Base-by-base conservation (phyloP, 305 asterid genomes). In the Fraxinus latifolia region DNA sequence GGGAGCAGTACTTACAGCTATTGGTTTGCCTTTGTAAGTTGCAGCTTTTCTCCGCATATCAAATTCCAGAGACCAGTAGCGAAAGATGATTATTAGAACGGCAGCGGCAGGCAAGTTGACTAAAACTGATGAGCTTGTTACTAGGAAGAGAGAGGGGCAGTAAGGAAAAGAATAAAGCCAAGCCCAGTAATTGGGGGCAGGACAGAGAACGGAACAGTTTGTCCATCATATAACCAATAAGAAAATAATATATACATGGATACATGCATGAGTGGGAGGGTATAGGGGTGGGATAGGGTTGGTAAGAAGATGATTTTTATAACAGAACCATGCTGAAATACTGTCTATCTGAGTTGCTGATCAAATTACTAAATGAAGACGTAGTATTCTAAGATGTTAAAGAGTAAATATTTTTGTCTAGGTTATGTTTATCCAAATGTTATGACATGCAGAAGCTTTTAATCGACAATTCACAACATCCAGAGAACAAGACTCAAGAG, bases 81-180 rank as follows among this genome's bases (percentile, higher is more conserved):
- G 97, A 77, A 91, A 86, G 79, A 84, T 68, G 84, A 94, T 86
- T 70, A 96, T 88, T 84, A 96, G 83, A 78, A 89, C 53, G 25
- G 87, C 91, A 71, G 99, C 97, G 68, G 91, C 95, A 82, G 98
- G 97, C 83, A 96, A 79, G 93, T 96, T 96, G 88, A 93, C 93
- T 76, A 96, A 89, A 83, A 94, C 97, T 78, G 99, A 93, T 27
- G 94, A 62, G 88, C 99, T 96, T 33, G 98, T 96, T 83, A 96
- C 99, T 96, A 95, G 82, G 89, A 83, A 70, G 76, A 82, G 78
- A 88, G 76, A 71, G 47, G 37, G 47, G 15, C 44, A 73, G 55
- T 80, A 34, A 36, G 71, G n/a, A 8, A 83, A 83, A 79, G 31
- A 47, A 72, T 65, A 25, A 77, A 78, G 67, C 11, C 25, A 71